Evolutionary conservation across 2,329 filamentous ascomycete species (phyloP).

Genomic region (Trichoderma simmonsii): DNA sequence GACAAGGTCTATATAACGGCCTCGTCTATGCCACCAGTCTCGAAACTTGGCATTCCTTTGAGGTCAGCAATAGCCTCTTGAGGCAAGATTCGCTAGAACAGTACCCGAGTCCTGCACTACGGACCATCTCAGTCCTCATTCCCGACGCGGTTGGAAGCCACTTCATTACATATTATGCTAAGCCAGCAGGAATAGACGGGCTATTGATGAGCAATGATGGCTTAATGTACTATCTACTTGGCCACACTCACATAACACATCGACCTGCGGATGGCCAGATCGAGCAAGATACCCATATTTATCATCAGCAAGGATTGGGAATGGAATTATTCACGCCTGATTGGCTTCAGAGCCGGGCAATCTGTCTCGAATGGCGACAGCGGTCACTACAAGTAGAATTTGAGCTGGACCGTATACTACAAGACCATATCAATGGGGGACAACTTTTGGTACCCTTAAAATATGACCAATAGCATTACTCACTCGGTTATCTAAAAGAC

Average conservation of each 20-base stretch:
- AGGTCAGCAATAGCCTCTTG: not conserved
- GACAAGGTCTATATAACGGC: not conserved
- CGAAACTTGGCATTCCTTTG: slow-evolving; percentile 1
- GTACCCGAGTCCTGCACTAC: not conserved
- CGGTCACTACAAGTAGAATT: slow-evolving; percentile 7
- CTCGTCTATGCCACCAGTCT: not conserved
- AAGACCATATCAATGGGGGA: not conserved
- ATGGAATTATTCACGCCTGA: not conserved
- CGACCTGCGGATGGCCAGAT: not conserved
- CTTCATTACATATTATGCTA: not conserved
- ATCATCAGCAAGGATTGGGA: not conserved
- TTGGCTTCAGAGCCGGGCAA: not conserved
- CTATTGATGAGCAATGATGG: not conserved
- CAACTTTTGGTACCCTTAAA: not conserved
- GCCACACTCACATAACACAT: not conserved
- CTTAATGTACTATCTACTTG: slow-evolving; percentile 1
- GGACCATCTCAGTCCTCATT: not conserved
- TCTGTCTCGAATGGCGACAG: not conserved
- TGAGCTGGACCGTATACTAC: not conserved
- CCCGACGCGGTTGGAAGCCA: not conserved
- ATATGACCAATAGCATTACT: too few species aligned
- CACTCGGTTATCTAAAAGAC: too few species aligned
- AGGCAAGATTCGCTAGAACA: not conserved
- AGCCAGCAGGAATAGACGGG: not conserved
- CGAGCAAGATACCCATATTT: not conserved